Base-by-base conservation (phyloP, 305 asterid genomes). In the Fraxinus xanthoxyloides region DNA sequence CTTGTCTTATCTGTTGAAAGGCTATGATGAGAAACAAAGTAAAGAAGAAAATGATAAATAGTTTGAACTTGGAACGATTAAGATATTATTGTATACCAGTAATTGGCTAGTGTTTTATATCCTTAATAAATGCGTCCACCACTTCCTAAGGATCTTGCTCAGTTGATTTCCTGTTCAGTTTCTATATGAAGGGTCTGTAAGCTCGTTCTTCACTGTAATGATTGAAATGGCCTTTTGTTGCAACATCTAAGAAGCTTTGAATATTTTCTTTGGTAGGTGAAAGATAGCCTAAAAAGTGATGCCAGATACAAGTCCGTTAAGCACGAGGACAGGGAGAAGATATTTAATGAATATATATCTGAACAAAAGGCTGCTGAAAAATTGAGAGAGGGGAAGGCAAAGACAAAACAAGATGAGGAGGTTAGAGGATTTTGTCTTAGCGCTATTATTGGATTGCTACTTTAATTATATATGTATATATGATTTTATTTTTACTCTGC, bases 281-380 rank as follows among this genome's bases (percentile, higher is more conserved):
- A 94, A 89, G 98, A 94, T 86, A 81, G 85, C 86, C 84, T 96
- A 61, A 92, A 92, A 87, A 79, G 87, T 89, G 98, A 96, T 90
- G 94, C 95, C 70, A 88, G 99, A 72, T 94, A 93, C 93, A 96
- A 90, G 88, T 88, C 95, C 72, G 92, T 93, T 81, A 90, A 89
- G 90, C 97, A 92, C 80, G 98, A 96, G 84, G 98, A 94, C 13
- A 87, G 97, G 91, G 98, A 96, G 86, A 85, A 84, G 38, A 81
- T 92, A 84, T 96, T 96, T 85, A 89, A 90, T 81, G 94, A 93
- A 87, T 96, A 89, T 83, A 51, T 90, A 13, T 89, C 91, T 82
- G 97, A 93, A 89, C 87, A 93, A 80, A 94, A 90, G 91, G 90
- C 93, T 79, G 97, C 97, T 19, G 97, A 92, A 85, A 92, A 88